Percentiles rank a stretch among this genome's conserved stretches.
Conservation (phyloP, 2,329 filamentous ascomycete species). For the Cladophialophora carrionii region DNA sequence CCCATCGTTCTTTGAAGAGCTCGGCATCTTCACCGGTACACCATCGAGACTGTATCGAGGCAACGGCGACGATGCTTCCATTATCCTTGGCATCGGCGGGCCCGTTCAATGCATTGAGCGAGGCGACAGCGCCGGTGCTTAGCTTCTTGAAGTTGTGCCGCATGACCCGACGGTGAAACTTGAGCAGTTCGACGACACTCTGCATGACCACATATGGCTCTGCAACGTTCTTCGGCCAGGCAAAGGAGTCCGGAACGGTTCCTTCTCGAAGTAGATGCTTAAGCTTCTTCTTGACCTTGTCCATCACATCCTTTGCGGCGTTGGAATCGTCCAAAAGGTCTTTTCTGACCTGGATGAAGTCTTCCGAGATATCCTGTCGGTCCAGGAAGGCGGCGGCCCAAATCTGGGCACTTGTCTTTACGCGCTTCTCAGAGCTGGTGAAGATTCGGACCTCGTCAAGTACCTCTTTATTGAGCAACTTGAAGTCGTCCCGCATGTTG, state of each 20-base stretch:
- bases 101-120: constrained; percentile 50
- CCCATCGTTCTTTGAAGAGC: constrained; percentile 94
- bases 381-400: constrained; percentile 89
- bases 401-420: constrained; percentile 92
- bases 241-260: constrained; percentile 92
- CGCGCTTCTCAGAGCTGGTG: constrained; percentile 91
- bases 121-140: constrained; percentile 64
- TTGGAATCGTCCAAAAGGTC: constrained; percentile 96
- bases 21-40: constrained; percentile 95
- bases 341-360: constrained; percentile 89
- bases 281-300: constrained; percentile 99
- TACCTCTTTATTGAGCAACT: constrained; percentile 88
- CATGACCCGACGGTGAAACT: constrained; percentile 95
- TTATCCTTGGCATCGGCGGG: constrained; percentile 34
- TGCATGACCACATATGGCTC: constrained; percentile 92
- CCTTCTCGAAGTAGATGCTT: constrained; percentile 90
- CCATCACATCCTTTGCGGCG: constrained; percentile 98
- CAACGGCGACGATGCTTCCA: constrained; percentile 58
- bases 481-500: constrained; percentile 92
- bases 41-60: constrained; percentile 84
- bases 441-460: constrained; percentile 92
- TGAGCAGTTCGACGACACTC: constrained; percentile 93
- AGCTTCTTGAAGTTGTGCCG: constrained; percentile 87
- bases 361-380: constrained; percentile 78
- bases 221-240: constrained; percentile 93